These are phyloP conservation scores for Xanthoparmelia taractica DNA, from an alignment of 495 filamentous ascomycete species.

Conservation along the genomic window DNA sequence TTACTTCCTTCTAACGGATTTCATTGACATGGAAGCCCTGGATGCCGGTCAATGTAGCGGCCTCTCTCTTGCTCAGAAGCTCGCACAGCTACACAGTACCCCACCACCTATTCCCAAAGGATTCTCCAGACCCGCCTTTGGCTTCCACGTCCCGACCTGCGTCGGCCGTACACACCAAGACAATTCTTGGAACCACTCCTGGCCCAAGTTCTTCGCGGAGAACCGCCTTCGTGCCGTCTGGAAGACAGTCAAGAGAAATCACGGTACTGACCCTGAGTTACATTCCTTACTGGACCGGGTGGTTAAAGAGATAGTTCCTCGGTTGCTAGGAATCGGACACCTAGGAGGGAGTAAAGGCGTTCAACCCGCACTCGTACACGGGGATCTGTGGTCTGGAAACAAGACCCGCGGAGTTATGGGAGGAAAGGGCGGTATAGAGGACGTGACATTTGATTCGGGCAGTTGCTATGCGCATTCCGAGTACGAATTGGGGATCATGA, in stretches of 20 bases:
- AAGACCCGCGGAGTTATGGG: slow-evolving; percentile 55
- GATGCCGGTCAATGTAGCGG: slow-evolving; percentile 30
- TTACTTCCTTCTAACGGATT: slow-evolving; percentile 71
- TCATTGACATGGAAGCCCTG: slow-evolving; percentile 52
- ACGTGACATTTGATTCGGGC: slow-evolving; percentile 77
- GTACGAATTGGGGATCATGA: slow-evolving; percentile 89
- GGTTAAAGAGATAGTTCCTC: slow-evolving; percentile 56
- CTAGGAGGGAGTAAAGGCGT: slow-evolving; percentile 51
- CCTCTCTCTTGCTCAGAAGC: slow-evolving; percentile 58
- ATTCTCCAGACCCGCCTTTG: slow-evolving; percentile 55
- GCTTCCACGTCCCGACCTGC: slow-evolving; percentile 64
- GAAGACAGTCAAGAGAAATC: slow-evolving; percentile 43
- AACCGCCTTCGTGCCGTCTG: slow-evolving; percentile 60
- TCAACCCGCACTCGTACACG: slow-evolving; percentile 75
- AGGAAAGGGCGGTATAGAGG: slow-evolving; percentile 49
- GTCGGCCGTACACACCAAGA: slow-evolving; percentile 77
- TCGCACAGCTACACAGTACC: slow-evolving; percentile 73
- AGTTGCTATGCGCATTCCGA: slow-evolving; percentile 75
- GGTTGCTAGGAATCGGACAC: slow-evolving; percentile 59
- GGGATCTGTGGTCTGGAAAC: slow-evolving; percentile 89
- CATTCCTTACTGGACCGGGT: slow-evolving; percentile 55
- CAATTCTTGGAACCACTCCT: slow-evolving; percentile 58
- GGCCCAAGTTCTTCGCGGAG: slow-evolving; percentile 78
- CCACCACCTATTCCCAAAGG: slow-evolving; percentile 58
- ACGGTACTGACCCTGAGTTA: slow-evolving; percentile 58